Base-by-base conservation (phyloP, 1,139 yeast species). In the Pichia norvegensis region DNA sequence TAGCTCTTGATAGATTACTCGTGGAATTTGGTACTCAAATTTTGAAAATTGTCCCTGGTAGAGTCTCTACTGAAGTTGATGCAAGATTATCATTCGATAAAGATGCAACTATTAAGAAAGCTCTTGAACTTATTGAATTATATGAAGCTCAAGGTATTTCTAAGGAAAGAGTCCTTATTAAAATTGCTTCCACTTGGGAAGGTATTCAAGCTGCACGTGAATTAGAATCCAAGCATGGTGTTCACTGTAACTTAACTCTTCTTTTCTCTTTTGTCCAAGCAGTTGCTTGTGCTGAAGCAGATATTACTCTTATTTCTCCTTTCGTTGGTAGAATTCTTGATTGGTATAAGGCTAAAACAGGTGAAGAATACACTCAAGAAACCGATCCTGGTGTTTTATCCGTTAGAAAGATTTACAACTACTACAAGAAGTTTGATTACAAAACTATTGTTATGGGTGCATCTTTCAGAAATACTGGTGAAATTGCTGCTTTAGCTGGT, bases 361-460 rank as follows among this genome's bases (percentile, higher is more conserved):
- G 97, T 64, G 78, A 88, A 78, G 76, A 79, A 52, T 92, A 84
- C 79, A 73, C 79, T 46, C 73, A 74, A 57, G 95, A 83, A 67
- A 68, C 79, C 52, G 98, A 92, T 72, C 98, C 98, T 56, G 99
- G 98, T 84, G 98, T 92, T 55, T 52, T 74, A 51, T 87, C 97
- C 44, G 99, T 92, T 61, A 83, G 81, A 69, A 66, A 66, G 52
- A 92, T 92, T 69, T 92, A 68, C 86, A 85, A 90, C 85, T 92
- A 92, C 83, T 92, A 92, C 85, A 92, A 92, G 82, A 92, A 92
- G 76, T 87, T 69, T 70, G 94, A 83, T 59, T 92, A 92, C 81
- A 77, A 92, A 64, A 92, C 98, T 70, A 90, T 92, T 67, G 98
- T 92, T 65, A 92, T 92, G 98, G 99, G 98, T 71, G 99, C 99